These are phyloP conservation scores for Ceratocystis harringtonii DNA, from an alignment of 2,329 filamentous ascomycete genomes.

Conservation along the genomic window DNA sequence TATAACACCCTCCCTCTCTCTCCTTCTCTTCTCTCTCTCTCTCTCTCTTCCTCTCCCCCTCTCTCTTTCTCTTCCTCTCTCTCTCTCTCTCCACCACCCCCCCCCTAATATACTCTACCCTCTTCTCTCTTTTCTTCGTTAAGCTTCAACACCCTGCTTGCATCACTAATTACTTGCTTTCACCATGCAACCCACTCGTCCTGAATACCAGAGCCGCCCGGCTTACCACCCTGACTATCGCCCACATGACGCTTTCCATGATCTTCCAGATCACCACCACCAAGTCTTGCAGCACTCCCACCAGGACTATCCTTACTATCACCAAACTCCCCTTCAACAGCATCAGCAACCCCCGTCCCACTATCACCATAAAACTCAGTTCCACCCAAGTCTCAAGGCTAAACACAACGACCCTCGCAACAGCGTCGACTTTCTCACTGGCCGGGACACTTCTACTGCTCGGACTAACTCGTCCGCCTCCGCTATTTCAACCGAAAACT, in stretches of 20 bases:
- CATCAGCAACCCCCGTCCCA: not conserved
- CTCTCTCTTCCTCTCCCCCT: not conserved
- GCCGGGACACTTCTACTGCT: not conserved
- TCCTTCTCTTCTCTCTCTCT: not conserved
- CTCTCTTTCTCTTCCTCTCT: not conserved
- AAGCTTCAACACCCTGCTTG: not conserved
- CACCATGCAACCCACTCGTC: not conserved
- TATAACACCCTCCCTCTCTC: no score
- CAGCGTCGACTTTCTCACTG: constrained; percentile 9
- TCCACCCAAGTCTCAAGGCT: not conserved
- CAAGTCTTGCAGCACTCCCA: not conserved
- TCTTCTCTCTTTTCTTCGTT: not conserved
- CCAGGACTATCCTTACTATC: not conserved
- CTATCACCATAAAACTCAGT: not conserved
- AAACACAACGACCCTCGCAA: not conserved
- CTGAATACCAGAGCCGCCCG: not conserved
- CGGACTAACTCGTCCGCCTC: not conserved
- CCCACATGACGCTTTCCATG: not conserved
- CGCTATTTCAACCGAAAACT: not conserved
- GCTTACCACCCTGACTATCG: not conserved
- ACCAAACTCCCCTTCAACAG: not conserved
- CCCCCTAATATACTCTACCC: not conserved
- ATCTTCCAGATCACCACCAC: not conserved
- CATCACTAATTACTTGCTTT: not conserved
- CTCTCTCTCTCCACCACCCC: not conserved